Percentiles rank a stretch among this genome's conserved stretches.
Conservation (phyloP, 176 grass and related monocot species). For the Puya raimondii region DNA sequence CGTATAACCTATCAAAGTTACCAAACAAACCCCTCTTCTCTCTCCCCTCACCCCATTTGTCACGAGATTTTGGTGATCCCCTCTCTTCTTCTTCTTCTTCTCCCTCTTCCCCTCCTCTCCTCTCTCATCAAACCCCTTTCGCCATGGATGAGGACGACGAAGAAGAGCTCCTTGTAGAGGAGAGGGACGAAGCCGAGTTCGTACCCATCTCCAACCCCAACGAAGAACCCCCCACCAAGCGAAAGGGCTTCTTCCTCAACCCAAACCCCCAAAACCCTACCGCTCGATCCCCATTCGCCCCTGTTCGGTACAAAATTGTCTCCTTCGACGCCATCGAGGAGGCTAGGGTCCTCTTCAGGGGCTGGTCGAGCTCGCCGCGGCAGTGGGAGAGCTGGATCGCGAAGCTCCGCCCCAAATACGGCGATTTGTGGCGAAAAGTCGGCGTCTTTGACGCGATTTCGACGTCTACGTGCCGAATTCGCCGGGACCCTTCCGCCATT, state of each 20-base stretch:
- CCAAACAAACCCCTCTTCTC: too few species aligned
- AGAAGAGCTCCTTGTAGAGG: too few species aligned
- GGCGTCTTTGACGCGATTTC: constrained; percentile 62
- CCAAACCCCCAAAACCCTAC: constrained; percentile 7
- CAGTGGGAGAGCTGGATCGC: constrained; percentile 72
- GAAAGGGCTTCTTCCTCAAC: constrained; percentile 34
- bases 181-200: too few species aligned
- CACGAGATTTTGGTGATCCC: too few species aligned
- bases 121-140: too few species aligned
- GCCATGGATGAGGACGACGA: too few species aligned
- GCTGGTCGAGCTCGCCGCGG: constrained; percentile 58
- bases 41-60: too few species aligned
- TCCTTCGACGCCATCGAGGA: constrained; percentile 30
- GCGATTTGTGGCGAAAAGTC: constrained; percentile 41
- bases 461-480: constrained; percentile 53
- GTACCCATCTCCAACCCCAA: too few species aligned
- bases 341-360: constrained; percentile 55
- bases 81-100: too few species aligned
- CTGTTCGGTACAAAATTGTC: constrained; percentile 17
- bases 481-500: constrained; percentile 35
- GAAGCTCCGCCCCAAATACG: constrained; percentile 57
- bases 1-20: too few species aligned
- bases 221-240: constrained; percentile 3
- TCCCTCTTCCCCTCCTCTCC: too few species aligned
- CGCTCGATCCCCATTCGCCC: background rate